Percentiles rank a stretch among this genome's conserved stretches.
These are phyloP conservation scores for Arthrinium puccinioides DNA, from an alignment of 2,329 filamentous ascomycete species.

Conservation along the genomic window DNA sequence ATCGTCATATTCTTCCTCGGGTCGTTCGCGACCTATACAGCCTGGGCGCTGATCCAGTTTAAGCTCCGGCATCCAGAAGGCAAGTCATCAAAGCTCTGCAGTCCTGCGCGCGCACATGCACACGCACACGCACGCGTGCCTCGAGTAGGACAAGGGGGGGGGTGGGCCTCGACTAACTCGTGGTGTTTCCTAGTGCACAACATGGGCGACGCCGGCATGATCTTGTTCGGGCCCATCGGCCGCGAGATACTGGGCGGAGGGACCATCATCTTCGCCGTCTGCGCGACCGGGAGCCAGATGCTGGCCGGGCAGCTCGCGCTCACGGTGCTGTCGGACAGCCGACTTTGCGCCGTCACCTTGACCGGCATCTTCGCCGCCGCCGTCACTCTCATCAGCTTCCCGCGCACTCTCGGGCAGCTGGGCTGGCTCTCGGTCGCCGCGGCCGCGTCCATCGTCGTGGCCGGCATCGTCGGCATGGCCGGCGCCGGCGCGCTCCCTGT, in stretches of 20 bases:
- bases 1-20: conserved; percentile 43
- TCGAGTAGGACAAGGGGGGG: too few species aligned
- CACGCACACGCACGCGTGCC: too few species aligned
- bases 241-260: conserved; percentile 40
- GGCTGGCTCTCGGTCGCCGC: conserved; percentile 37
- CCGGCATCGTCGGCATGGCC: conserved; percentile 42
- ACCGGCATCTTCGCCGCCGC: conserved; percentile 42
- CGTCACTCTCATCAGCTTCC: conserved; percentile 37
- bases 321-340: conserved; percentile 33
- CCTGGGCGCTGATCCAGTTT: conserved; percentile 41
- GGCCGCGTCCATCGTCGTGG: conserved; percentile 38
- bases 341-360: conserved; percentile 41
- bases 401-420: conserved; percentile 41
- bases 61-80: conserved; percentile 45
- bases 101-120: too few species aligned
- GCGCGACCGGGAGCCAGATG: conserved; percentile 41
- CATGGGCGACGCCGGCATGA: conserved; percentile 47
- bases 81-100: too few species aligned
- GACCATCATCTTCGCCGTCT: conserved; percentile 44
- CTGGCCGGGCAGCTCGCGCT: conserved; percentile 44
- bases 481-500: conserved; percentile 37
- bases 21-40: conserved; percentile 42
- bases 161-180: too few species aligned
- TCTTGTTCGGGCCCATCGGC: conserved; percentile 45
- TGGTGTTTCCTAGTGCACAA: conserved; percentile 44